Conservation (phyloP, 192 early-diverging fungal genomes). For the Mortierella alpina region DNA sequence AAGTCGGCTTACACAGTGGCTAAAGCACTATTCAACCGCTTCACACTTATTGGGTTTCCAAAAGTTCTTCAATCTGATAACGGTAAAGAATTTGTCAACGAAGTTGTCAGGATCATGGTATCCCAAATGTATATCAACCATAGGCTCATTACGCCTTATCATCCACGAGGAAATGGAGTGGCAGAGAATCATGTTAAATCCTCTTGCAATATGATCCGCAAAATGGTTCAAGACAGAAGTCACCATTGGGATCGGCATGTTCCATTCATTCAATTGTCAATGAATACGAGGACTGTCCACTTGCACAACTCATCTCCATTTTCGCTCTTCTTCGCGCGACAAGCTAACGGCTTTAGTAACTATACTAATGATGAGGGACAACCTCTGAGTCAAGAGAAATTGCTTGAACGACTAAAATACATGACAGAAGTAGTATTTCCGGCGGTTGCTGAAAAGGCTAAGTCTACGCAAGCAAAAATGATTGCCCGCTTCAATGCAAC, state of each 20-base stretch:
- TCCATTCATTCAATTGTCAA: conserved; percentile 48
- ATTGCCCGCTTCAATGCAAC: conserved; percentile 25
- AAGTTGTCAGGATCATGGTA: conserved; percentile 28
- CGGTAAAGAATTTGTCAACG: conserved; percentile 60
- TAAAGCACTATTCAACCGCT: not conserved
- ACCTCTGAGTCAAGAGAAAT: conserved; percentile 12
- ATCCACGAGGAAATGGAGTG: conserved; percentile 44
- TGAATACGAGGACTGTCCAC: conserved; percentile 44
- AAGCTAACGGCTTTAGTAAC: conserved; percentile 23
- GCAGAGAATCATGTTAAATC: conserved; percentile 29
- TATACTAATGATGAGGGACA: conserved; percentile 10
- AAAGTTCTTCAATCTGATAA: conserved; percentile 47
- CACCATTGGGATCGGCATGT: conserved; percentile 47
- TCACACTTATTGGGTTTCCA: conserved; percentile 7
- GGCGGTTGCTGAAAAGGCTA: conserved; percentile 14
- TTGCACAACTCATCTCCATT: conserved; percentile 55
- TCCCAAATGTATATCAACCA: conserved; percentile 34
- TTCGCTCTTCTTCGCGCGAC: conserved; percentile 56
- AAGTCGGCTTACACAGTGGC: not conserved
- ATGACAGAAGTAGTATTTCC: conserved; percentile 31
- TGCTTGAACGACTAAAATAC: conserved; percentile 31
- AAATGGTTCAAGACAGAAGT: conserved; percentile 29
- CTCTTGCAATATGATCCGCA: conserved; percentile 38
- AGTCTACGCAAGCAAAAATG: conserved; percentile 12
- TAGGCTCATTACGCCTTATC: conserved; percentile 52